A percentile compares a stretch with the other conserved stretches of the same genome.
phyloP scores from a whole-genome alignment of 23 red algal genomes.

The Gracilaria domingensis region DNA sequence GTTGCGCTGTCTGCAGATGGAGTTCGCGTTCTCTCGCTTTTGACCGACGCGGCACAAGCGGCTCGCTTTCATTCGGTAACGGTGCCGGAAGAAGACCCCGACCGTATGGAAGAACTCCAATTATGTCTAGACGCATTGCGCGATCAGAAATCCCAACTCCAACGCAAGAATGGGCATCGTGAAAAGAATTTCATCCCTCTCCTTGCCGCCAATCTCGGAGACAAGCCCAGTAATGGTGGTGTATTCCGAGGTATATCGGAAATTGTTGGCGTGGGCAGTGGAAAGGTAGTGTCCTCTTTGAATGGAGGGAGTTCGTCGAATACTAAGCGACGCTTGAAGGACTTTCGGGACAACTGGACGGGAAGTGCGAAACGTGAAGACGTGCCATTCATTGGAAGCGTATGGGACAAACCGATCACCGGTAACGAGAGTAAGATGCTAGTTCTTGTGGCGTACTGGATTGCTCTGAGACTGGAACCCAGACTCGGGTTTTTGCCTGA shows the following conservation, averaged over 20 bases:
- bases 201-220: slow-evolving; percentile 29
- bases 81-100: slow-evolving; percentile 5
- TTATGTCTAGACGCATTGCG: slow-evolving; percentile 23
- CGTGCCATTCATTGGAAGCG: slow-evolving; percentile 42
- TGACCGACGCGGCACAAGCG: slow-evolving; percentile 41
- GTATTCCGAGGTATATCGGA: slow-evolving; percentile 42
- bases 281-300: neutral
- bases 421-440: slow-evolving; percentile 32
- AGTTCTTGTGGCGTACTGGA: slow-evolving; percentile 47
- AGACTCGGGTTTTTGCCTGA: slow-evolving; percentile 47
- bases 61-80: neutral
- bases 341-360: slow-evolving; percentile 14
- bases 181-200: slow-evolving; percentile 28
- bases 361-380: neutral
- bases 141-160: neutral
- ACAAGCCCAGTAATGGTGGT: slow-evolving; percentile 8
- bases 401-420: slow-evolving; percentile 52
- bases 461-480: slow-evolving; percentile 35
- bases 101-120: slow-evolving; percentile 40
- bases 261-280: slow-evolving; percentile 40
- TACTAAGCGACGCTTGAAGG: slow-evolving; percentile 37
- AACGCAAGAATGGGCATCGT: slow-evolving; percentile 12
- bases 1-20: slow-evolving; percentile 35
- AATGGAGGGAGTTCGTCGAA: slow-evolving; percentile 13
- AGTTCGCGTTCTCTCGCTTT: slow-evolving; percentile 16